Base-by-base conservation (phyloP, 2,329 filamentous ascomycete genomes). In the Monilinia laxa region DNA sequence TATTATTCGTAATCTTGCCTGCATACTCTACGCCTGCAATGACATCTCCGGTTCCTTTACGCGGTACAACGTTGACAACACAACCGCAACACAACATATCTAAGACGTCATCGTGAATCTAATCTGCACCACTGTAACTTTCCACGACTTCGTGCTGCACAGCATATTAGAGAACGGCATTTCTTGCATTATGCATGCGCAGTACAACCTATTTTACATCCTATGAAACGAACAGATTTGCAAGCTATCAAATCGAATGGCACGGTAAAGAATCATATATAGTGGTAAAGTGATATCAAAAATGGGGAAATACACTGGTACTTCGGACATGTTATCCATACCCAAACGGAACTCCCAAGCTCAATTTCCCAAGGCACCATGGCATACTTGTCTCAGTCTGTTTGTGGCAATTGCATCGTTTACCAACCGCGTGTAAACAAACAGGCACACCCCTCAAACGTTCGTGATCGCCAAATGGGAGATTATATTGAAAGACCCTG, bases 401-500 rank as follows among this genome's bases (percentile, higher is more conserved):
- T 54, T 12, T 18, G n/a, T 12, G n/a, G 7, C 4, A 9, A 54
- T 35, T n/a, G 52, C 10, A 54, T 38, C 52, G 20, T 53, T n/a
- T 9, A 54, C 28, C 35, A 35, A 54, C 7, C 28, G 9, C 9
- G n/a, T 28, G 52, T 35, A 54, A 54, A 35, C 16, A 38, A 55
- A 35, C 18, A 2, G 28, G 31, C 35, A 10, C 52, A 35, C 25
- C 38, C 35, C 20, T 18, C 35, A 16, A 57, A 25, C n/a, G n/a
- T 42, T 40, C 6, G n/a, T 25, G 54, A 45, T 58, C 40, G 7
- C 10, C 56, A 14, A 47, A 4, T 31, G 20, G 42, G 57, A 60
- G 42, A 60, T 60, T 60, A 23, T 20, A 49, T 60, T 60, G 42
- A 60, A 60, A 60, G 18, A 60, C 16, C 6, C 10, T 54, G 28